Percentiles rank a stretch among this genome's conserved stretches.
These are phyloP conservation scores for Amanita subjunquillea DNA, from an alignment of 768 basidiomycete species.

Conservation along the genomic window DNA sequence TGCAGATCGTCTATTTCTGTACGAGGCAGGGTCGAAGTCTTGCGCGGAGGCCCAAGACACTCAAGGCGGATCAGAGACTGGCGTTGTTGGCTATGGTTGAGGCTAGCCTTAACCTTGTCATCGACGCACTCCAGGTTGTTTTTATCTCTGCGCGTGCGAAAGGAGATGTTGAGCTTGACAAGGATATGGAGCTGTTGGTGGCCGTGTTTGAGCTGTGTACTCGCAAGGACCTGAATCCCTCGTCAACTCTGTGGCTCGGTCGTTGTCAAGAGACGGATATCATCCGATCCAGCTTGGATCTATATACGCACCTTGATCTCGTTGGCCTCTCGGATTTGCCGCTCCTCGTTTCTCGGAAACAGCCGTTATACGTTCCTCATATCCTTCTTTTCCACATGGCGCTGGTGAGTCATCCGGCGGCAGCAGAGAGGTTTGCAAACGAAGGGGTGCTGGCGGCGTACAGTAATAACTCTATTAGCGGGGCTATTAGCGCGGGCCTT, in stretches of 20 bases:
- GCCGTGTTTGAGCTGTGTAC: slow-evolving; percentile 80
- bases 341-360: slow-evolving; percentile 48
- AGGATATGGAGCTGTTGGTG: slow-evolving; percentile 73
- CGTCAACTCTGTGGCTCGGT: slow-evolving; percentile 70
- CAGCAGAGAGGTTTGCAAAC: slow-evolving; percentile 79
- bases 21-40: slow-evolving; percentile 50
- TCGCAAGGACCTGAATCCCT: slow-evolving; percentile 52
- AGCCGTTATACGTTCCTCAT: slow-evolving; percentile 66
- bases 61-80: slow-evolving; percentile 54
- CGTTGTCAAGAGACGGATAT: slow-evolving; percentile 75
- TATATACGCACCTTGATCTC: slow-evolving; percentile 60
- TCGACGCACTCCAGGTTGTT: slow-evolving; percentile 55
- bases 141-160: slow-evolving; percentile 55
- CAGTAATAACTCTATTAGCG: slow-evolving; percentile 70
- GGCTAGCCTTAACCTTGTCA: slow-evolving; percentile 48
- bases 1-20: slow-evolving; percentile 78
- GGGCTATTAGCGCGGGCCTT: slow-evolving; percentile 64
- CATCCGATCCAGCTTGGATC: slow-evolving; percentile 63
- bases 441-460: slow-evolving; percentile 78
- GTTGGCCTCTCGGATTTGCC: slow-evolving; percentile 59
- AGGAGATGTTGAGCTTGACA: slow-evolving; percentile 55
- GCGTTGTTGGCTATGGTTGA: slow-evolving; percentile 52
- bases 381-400: slow-evolving; percentile 83
- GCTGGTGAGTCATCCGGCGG: slow-evolving; percentile 61
- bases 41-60: slow-evolving; percentile 32